Evolutionary conservation across 306 rosid species (phyloP).

Genomic region (Quercus dentata): DNA sequence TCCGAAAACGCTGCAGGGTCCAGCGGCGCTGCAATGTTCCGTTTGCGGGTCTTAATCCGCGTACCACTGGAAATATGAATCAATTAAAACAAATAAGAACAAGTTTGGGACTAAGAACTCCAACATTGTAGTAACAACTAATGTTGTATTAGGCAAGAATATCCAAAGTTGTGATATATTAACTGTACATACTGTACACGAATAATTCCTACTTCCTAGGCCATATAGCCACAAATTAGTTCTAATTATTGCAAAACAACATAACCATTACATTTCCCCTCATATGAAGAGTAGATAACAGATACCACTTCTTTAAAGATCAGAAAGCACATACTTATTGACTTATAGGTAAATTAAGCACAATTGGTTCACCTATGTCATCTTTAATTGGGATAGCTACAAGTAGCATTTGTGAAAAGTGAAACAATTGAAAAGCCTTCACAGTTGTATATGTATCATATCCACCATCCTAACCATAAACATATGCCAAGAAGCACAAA

Average conservation of each 20-base stretch:
- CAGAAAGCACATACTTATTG: background rate
- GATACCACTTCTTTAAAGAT: background rate
- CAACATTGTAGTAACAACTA: background rate
- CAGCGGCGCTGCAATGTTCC: constrained; percentile 99
- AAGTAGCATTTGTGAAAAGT: background rate
- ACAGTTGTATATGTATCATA: background rate
- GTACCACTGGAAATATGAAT: constrained; percentile 66
- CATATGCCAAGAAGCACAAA: background rate
- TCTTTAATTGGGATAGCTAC: background rate
- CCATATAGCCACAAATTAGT: background rate
- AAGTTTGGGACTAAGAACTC: background rate
- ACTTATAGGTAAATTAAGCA: background rate
- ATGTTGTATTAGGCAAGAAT: background rate
- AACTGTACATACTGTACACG: background rate
- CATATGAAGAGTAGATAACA: background rate
- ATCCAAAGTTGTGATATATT: background rate
- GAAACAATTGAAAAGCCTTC: background rate
- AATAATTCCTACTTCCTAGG: background rate
- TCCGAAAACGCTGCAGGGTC: constrained; percentile 99
- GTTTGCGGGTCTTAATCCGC: constrained; percentile 99
- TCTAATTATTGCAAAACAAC: background rate
- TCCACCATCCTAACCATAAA: background rate
- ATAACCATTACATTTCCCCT: background rate
- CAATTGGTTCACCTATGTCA: background rate
- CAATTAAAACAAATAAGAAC: background rate